These are phyloP conservation scores for Rosa hybrid DNA, from an alignment of 331 rosid genomes.

Conservation along the genomic window DNA sequence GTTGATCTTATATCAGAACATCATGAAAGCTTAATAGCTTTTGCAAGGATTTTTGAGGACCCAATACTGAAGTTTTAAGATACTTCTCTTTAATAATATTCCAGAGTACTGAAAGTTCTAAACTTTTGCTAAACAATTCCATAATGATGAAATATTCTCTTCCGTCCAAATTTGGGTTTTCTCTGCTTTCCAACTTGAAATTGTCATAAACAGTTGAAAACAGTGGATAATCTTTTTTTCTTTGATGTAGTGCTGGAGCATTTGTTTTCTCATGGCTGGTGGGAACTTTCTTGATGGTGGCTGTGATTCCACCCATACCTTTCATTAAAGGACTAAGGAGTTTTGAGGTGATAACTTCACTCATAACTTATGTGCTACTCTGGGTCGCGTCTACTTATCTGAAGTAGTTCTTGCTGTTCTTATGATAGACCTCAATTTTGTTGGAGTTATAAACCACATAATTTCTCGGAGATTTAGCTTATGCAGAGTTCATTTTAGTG, in stretches of 20 bases:
- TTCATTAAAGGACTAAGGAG: conserved; percentile 74
- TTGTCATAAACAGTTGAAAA: background rate
- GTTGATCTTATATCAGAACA: background rate
- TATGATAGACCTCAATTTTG: conserved; percentile 37
- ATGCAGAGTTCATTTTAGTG: background rate
- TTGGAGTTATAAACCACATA: conserved; percentile 30
- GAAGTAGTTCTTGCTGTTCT: conserved; percentile 40
- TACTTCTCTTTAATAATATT: background rate
- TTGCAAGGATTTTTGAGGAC: background rate
- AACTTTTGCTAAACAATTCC: too few species aligned
- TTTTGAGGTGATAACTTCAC: conserved; percentile 84
- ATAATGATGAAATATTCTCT: background rate
- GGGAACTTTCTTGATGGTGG: conserved; percentile 98
- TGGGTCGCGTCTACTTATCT: conserved; percentile 97
- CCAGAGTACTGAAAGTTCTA: background rate
- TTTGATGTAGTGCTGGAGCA: conserved; percentile 77
- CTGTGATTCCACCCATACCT: conserved; percentile 84
- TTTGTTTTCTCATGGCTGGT: conserved; percentile 82
- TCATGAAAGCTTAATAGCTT: background rate
- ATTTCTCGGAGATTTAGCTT: conserved; percentile 24
- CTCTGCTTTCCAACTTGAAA: background rate
- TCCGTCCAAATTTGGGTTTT: background rate
- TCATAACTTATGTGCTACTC: conserved; percentile 70
- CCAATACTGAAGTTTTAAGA: background rate
- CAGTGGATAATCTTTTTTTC: conserved; percentile 18